These are phyloP conservation scores for Sarcomyxa edulis DNA, from an alignment of 768 basidiomycete species.

Conservation along the genomic window DNA sequence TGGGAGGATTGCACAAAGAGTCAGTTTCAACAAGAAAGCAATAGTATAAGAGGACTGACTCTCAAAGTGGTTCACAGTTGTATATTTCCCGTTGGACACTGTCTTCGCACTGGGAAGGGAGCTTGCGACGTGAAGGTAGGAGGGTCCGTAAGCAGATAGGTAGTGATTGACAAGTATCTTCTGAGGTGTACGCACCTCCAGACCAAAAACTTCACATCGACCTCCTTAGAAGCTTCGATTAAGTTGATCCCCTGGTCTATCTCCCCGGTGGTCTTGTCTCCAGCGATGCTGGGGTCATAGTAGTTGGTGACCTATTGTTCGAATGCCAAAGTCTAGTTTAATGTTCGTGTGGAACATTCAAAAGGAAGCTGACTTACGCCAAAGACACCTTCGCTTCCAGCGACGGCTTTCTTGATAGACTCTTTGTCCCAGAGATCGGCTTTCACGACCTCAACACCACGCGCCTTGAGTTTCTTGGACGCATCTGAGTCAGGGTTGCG, in stretches of 20 bases:
- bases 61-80: slow-evolving; percentile 19
- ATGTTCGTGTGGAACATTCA: too few species aligned
- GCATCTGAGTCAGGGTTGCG: slow-evolving; percentile 9
- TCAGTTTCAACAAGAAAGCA: neutral
- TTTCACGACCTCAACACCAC: slow-evolving; percentile 11
- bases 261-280: slow-evolving; percentile 15
- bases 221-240: slow-evolving; percentile 19
- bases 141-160: too few species aligned
- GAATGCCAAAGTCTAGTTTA: too few species aligned
- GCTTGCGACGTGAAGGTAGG: too few species aligned
- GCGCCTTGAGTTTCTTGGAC: slow-evolving; percentile 4
- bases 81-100: slow-evolving; percentile 9
- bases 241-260: slow-evolving; percentile 21
- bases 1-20: neutral
- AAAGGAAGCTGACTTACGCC: slow-evolving; percentile 6
- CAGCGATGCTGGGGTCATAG: slow-evolving; percentile 14
- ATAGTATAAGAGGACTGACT: slow-evolving; percentile 9
- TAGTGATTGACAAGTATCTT: too few species aligned
- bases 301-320: slow-evolving; percentile 23
- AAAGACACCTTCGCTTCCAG: slow-evolving; percentile 13
- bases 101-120: slow-evolving; percentile 8
- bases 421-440: slow-evolving; percentile 10
- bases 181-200: slow-evolving; percentile 25
- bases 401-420: slow-evolving; percentile 10
- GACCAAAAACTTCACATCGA: slow-evolving; percentile 20